Percentiles rank a stretch among this genome's conserved stretches.
Conservation (phyloP, 352 stramenopile species). For the Bremia lactucae region DNA sequence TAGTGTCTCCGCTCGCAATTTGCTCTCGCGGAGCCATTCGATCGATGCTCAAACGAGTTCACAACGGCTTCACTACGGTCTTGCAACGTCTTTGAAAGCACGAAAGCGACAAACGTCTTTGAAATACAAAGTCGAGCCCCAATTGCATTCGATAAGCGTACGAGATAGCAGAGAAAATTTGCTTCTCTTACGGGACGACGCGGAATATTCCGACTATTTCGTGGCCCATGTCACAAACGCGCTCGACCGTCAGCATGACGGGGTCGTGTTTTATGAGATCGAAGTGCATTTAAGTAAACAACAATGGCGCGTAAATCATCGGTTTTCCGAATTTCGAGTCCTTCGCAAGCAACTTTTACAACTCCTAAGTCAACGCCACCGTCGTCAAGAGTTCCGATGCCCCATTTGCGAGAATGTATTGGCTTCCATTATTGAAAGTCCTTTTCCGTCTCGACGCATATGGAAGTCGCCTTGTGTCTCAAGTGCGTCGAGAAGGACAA, state of each 20-base stretch:
- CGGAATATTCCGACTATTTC: conserved; percentile 77
- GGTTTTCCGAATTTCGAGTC: conserved; percentile 65
- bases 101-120: conserved; percentile 1
- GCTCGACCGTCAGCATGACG: conserved; percentile 30
- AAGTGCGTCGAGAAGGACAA: conserved; percentile 4
- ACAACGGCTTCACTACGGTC: conserved; percentile 7
- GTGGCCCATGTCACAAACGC: conserved; percentile 29
- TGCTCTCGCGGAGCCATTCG: conserved; percentile 9
- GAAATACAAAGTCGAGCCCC: not conserved
- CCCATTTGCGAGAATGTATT: conserved; percentile 60
- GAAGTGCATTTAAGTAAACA: conserved; percentile 54
- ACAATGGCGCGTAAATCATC: conserved; percentile 43
- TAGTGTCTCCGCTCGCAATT: conserved; percentile 12
- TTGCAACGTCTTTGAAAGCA: conserved; percentile 3
- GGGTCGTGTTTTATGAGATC: conserved; percentile 59
- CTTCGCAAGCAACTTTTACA: conserved; percentile 53
- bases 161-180: conserved; percentile 31
- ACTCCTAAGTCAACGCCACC: conserved; percentile 34
- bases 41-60: conserved; percentile 1
- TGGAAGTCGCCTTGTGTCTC: conserved; percentile 25
- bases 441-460: conserved; percentile 41
- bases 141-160: conserved; percentile 24
- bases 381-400: conserved; percentile 18
- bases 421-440: conserved; percentile 30
- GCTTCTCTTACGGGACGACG: conserved; percentile 53